A percentile compares a stretch with the other conserved stretches of the same genome.
Conservation (phyloP, 164 flowering plant genomes). For the Vitis amurensis region DNA sequence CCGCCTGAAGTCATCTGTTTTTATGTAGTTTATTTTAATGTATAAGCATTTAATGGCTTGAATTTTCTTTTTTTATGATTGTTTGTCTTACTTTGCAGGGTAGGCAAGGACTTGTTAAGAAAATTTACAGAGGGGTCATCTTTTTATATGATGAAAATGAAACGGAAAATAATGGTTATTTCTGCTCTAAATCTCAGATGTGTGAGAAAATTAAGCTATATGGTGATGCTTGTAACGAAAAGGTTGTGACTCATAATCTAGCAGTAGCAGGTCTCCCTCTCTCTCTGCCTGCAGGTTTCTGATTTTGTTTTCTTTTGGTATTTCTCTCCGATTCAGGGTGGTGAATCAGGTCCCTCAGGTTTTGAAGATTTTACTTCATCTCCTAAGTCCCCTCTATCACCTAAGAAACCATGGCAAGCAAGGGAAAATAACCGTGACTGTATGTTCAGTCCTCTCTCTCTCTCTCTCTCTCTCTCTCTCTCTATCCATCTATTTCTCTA, state of each 20-base stretch:
- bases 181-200: constrained; percentile 59
- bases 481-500: neutral
- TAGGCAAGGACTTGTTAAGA: constrained; percentile 70
- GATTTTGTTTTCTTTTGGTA: constrained; percentile 1
- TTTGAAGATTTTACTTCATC: constrained; percentile 56
- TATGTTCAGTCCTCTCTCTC: constrained; percentile 32
- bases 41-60: neutral
- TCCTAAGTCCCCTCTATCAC: constrained; percentile 62
- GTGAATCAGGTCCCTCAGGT: constrained; percentile 41
- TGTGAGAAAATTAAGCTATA: constrained; percentile 65
- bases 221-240: constrained; percentile 33
- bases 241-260: constrained; percentile 22
- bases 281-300: neutral
- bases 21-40: neutral
- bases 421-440: constrained; percentile 47
- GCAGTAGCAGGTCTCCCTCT: neutral
- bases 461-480: too few species aligned
- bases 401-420: constrained; percentile 48
- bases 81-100: constrained; percentile 50
- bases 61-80: neutral
- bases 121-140: constrained; percentile 62
- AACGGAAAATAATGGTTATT: constrained; percentile 70
- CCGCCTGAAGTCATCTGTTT: neutral
- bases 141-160: constrained; percentile 71
- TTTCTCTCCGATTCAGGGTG: constrained; percentile 38